phyloP scores from a whole-genome alignment of 2,329 filamentous ascomycete species.

The Calonectria pauciramosa region DNA sequence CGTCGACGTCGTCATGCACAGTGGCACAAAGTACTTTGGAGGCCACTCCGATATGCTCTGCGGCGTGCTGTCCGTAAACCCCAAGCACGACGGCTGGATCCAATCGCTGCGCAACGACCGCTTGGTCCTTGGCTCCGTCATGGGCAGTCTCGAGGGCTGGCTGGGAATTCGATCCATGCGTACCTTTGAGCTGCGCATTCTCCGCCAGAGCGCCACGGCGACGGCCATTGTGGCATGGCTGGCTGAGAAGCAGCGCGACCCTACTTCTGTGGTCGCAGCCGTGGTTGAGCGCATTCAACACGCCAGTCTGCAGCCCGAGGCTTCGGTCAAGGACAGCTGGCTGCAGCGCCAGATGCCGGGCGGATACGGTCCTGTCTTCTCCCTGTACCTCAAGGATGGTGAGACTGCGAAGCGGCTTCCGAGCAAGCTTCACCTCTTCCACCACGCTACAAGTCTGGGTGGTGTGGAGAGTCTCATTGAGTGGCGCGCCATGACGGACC shows the following conservation, averaged over 20 bases:
- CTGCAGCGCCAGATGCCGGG: conserved; percentile 89
- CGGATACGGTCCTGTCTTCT: conserved; percentile 91
- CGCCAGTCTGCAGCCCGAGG: conserved; percentile 81
- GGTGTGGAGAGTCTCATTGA: conserved; percentile 97
- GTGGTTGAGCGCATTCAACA: conserved; percentile 77
- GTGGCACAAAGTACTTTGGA: conserved; percentile 95
- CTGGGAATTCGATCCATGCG: conserved; percentile 87
- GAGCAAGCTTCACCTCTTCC: conserved; percentile 84
- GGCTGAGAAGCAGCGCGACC: conserved; percentile 58
- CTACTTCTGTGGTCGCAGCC: conserved; percentile 59
- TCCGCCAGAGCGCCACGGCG: conserved; percentile 81
- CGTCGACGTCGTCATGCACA: conserved; percentile 91
- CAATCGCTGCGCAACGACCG: conserved; percentile 75
- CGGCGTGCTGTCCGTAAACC: conserved; percentile 80
- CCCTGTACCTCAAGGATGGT: conserved; percentile 74
- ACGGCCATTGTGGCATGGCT: conserved; percentile 81
- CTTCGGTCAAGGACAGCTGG: conserved; percentile 74
- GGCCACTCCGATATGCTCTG: conserved; percentile 95
- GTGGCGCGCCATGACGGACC: conserved; percentile 93
- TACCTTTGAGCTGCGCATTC: conserved; percentile 87
- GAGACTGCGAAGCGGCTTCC: conserved; percentile 78
- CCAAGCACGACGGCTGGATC: conserved; percentile 69
- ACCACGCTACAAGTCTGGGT: conserved; percentile 94
- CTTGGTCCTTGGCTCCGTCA: conserved; percentile 82
- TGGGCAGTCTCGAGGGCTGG: conserved; percentile 94